Base-by-base conservation (phyloP, 305 asterid species). In the Lippia alba region DNA sequence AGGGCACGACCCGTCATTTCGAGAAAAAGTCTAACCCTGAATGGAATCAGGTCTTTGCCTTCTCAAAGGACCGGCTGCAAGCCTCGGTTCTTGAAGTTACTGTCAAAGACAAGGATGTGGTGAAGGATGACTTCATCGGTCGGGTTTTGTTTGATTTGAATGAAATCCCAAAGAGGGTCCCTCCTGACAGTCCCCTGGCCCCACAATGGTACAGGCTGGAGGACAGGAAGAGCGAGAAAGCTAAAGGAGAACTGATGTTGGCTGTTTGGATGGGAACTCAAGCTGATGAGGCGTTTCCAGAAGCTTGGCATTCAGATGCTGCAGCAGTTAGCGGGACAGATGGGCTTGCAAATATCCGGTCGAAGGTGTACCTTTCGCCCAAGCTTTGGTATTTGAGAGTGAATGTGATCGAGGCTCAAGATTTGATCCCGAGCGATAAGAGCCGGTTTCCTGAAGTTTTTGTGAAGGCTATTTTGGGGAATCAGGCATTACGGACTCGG, bases 181-280 rank as follows among this genome's bases (percentile, higher is more conserved):
- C 96, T 7, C 96, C 96, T 0, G 96, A 89, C 34, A 86, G 92
- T 77, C 96, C 96, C 12, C 77, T 88, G 57, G 96, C 96, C 20
- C 87, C 96, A 0, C 96, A 88, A 73, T 88, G 96, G 96, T 88
- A 89, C 51, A 70, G 91, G 56, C 64, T 89, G 84, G 96, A 88
- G 80, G 89, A 84, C 55, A 32, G 90, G 60, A 84, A 81, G 83
- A 86, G 76, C 15, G 86, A 80, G 32, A 88, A 88, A 81, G 80
- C 80, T 1, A 88, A 68, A 54, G 95, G 91, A 1, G 95, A 88
- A 79, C 76, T 88, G 11, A 88, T 88, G 95, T 66, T 88, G 80
- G 95, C 95, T 33, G 91, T 86, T 66, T 88, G 95, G 95, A 84
- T 86, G 90, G 95, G 95, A 48, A 88, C 87, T 57, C 95, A 88